Conservation (phyloP, 768 basidiomycete species). For the Phlegmacium glaucopus region DNA sequence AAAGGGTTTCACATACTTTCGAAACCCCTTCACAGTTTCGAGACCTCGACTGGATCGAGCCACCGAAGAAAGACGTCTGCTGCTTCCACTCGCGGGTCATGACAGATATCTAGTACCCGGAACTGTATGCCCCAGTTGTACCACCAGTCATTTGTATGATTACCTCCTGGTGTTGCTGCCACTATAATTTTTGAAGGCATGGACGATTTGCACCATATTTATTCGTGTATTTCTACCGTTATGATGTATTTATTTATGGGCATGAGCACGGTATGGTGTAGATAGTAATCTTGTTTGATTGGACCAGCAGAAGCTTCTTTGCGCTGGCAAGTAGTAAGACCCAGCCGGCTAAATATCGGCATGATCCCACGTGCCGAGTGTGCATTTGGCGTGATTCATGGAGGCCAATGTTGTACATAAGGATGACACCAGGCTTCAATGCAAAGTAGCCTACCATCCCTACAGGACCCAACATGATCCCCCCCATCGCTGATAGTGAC, state of each 20-base stretch:
- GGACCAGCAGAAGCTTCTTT: not conserved
- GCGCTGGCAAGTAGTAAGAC: no score
- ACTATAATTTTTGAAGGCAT: constrained; percentile 7
- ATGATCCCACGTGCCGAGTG: no score
- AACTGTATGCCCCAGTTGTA: constrained; percentile 17
- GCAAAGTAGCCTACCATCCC: constrained; percentile 13
- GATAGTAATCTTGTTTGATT: not conserved
- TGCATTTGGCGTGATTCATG: no score
- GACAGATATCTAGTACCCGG: constrained; percentile 13
- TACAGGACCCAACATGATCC: constrained; percentile 48
- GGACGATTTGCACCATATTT: not conserved
- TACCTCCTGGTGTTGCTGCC: constrained; percentile 19
- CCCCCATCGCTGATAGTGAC: constrained; percentile 58
- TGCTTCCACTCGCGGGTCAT: constrained; percentile 46
- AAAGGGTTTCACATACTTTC: constrained; percentile 68
- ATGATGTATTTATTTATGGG: not conserved
- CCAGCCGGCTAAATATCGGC: no score
- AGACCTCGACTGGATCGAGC: constrained; percentile 29
- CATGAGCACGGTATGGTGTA: not conserved
- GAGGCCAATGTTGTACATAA: constrained; percentile 13
- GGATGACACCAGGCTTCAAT: constrained; percentile 8
- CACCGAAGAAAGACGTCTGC: constrained; percentile 55
- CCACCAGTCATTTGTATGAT: constrained; percentile 24
- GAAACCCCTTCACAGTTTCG: constrained; percentile 44
- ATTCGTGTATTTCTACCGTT: not conserved